A percentile compares a stretch with the other conserved stretches of the same genome.
phyloP scores from a whole-genome alignment of 2,329 filamentous ascomycete genomes.

The Scortechinia acanthostroma region DNA sequence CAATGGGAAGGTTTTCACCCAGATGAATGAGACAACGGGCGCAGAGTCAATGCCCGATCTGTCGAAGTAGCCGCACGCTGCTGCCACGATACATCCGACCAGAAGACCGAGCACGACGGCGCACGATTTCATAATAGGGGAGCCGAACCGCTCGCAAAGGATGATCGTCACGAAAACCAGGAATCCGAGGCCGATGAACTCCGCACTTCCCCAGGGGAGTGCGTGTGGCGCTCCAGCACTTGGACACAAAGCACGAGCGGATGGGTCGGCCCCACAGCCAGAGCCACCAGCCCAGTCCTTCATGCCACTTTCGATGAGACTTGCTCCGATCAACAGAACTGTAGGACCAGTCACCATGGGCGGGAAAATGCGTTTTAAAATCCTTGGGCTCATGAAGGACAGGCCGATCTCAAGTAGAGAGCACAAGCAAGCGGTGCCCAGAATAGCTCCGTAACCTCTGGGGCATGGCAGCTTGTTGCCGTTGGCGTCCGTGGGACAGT shows the following conservation, averaged over 20 bases:
- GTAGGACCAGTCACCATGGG: slow-evolving; percentile 73
- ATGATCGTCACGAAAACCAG: slow-evolving; percentile 75
- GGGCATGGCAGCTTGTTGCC: slow-evolving; percentile 69
- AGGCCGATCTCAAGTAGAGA: slow-evolving; percentile 66
- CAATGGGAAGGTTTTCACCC: slow-evolving; percentile 72
- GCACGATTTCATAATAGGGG: slow-evolving; percentile 77
- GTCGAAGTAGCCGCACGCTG: slow-evolving; percentile 72
- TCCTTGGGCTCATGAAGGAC: slow-evolving; percentile 65
- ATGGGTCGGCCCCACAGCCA: slow-evolving; percentile 39
- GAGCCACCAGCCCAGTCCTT: slow-evolving; percentile 73
- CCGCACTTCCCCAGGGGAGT: slow-evolving; percentile 70
- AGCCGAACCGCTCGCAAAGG: slow-evolving; percentile 72
- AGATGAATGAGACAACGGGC: slow-evolving; percentile 68
- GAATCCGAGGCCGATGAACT: slow-evolving; percentile 76
- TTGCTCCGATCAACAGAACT: slow-evolving; percentile 67
- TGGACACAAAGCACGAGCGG: slow-evolving; percentile 58
- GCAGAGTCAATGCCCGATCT: slow-evolving; percentile 64
- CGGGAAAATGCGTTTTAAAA: slow-evolving; percentile 69
- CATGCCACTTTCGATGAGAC: slow-evolving; percentile 66
- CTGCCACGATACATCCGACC: slow-evolving; percentile 72
- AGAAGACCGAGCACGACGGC: slow-evolving; percentile 71
- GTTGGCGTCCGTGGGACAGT: slow-evolving; percentile 47
- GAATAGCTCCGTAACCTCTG: slow-evolving; percentile 67
- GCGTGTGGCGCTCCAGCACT: slow-evolving; percentile 62
- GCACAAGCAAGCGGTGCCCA: slow-evolving; percentile 63